Evolutionary conservation across 345 rosid species (phyloP), one percentile per base, ranked within the genome.

Genomic region (Sisymbrium irio): DNA sequence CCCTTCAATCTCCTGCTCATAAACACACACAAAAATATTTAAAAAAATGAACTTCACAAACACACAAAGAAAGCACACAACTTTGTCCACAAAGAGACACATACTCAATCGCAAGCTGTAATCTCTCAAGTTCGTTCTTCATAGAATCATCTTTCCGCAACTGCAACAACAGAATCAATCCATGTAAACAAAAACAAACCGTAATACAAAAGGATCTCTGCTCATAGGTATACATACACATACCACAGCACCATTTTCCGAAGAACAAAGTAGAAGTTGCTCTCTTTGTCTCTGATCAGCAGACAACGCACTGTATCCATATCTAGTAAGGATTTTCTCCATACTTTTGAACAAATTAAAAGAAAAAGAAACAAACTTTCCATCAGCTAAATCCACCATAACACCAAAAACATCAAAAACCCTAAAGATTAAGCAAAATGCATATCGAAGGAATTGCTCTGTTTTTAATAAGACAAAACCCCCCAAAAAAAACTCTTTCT

Each of bases 81-180:
- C 1, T 62, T 30, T 8, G 28, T 13, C 45, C 9, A 10, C 9
- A 10, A n/a, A 30, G 41, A 17, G 62, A 63, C 0, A 27, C 76
- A 37, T 77, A 77, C 80, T 71, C 77, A 58, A 57, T 57, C 12
- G 76, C 72, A 50, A 77, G 80, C 49, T 71, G 76, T 71, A 77
- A 41, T 50, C 77, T 77, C 39, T 65, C 73, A 3, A 77, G 50
- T 50, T 77, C 80, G 2, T 22, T 37, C 57, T 41, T 71, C 25
- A 42, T 9, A 50, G 49, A 10, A 58, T 71, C 73, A 36, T 65
- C 72, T 27, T 57, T 77, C 0, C 49, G 33, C 67, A 70, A 4
- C 80, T 77, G 76, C 10, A 32, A 57, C 68, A 40, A 41, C 20
- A 7, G 17, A 44, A 28, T 1, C 17, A 44, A 39, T 3, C 37